Evolutionary conservation across 306 rosid species (phyloP).

Genomic region (Citrullus mucosospermus): DNA sequence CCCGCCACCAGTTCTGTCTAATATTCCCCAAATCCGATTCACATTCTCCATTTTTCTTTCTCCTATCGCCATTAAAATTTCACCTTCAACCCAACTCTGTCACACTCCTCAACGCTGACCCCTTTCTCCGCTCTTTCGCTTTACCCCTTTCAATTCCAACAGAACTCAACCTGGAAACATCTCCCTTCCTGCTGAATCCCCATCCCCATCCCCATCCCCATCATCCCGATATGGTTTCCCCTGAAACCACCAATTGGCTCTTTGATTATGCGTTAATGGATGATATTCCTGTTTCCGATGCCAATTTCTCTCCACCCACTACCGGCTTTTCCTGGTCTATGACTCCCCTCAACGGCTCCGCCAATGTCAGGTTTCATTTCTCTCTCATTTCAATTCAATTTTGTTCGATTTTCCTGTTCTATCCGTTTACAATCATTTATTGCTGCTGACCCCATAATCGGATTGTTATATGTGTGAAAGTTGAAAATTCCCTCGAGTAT

Average conservation of each 20-base stretch:
- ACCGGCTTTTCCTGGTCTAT: slow-evolving; percentile 60
- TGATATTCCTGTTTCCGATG: slow-evolving; percentile 49
- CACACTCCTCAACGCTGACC: background rate
- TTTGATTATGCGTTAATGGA: slow-evolving; percentile 67
- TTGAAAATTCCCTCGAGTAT: background rate
- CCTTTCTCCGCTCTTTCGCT: background rate
- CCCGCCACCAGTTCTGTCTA: slow-evolving; percentile 4
- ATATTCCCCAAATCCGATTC: background rate
- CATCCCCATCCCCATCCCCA: background rate
- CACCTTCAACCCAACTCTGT: background rate
- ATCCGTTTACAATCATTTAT: background rate
- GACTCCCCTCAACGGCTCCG: slow-evolving; percentile 31
- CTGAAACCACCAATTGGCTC: slow-evolving; percentile 82
- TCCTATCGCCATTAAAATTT: background rate
- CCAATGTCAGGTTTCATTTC: slow-evolving; percentile 38
- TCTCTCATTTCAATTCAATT: background rate
- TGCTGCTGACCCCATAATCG: background rate
- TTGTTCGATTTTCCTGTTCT: background rate
- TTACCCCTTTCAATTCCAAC: background rate
- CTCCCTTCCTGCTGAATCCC: slow-evolving; percentile 19
- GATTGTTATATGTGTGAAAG: background rate
- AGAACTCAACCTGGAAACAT: slow-evolving; percentile 7
- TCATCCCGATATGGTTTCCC: slow-evolving; percentile 51
- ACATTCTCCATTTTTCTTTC: background rate
- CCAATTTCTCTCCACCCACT: slow-evolving; percentile 37